Conservation (phyloP, 805 yeast species). For the Candida easanensis region DNA sequence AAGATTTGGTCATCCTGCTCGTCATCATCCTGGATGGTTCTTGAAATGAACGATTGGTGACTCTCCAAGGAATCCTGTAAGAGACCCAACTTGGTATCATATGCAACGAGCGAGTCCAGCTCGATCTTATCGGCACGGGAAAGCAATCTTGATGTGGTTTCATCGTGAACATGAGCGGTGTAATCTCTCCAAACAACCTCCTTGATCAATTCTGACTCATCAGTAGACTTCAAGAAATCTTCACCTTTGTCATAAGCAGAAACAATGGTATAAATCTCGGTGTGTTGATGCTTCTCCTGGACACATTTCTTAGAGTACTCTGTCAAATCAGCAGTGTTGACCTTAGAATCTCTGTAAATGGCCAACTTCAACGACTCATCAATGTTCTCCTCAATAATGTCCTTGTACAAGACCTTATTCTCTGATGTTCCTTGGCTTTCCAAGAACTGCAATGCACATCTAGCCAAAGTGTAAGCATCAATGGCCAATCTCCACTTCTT, state of each 20-base stretch:
- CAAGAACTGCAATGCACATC: conserved; percentile 58
- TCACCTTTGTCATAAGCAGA: conserved; percentile 28
- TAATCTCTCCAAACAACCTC: conserved; percentile 57
- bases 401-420: conserved; percentile 41
- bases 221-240: conserved; percentile 19
- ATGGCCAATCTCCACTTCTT: conserved; percentile 56
- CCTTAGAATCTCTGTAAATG: conserved; percentile 37
- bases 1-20: conserved; percentile 65
- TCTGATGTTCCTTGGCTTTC: conserved; percentile 30
- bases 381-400: conserved; percentile 52
- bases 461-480: conserved; percentile 53
- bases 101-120: conserved; percentile 39
- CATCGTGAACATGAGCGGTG: conserved; percentile 62
- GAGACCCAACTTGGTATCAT: conserved; percentile 52
- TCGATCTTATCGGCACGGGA: conserved; percentile 37
- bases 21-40: conserved; percentile 47
- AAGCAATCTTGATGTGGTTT: conserved; percentile 65
- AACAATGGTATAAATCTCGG: conserved; percentile 39
- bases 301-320: conserved; percentile 45
- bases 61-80: conserved; percentile 71
- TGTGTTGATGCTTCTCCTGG: conserved; percentile 25
- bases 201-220: conserved; percentile 36
- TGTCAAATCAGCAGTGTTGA: conserved; percentile 42
- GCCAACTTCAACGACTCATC: conserved; percentile 67
- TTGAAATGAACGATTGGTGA: conserved; percentile 54